phyloP scores from a whole-genome alignment of 352 stramenopile genomes.

The Pythium dissotocum region DNA sequence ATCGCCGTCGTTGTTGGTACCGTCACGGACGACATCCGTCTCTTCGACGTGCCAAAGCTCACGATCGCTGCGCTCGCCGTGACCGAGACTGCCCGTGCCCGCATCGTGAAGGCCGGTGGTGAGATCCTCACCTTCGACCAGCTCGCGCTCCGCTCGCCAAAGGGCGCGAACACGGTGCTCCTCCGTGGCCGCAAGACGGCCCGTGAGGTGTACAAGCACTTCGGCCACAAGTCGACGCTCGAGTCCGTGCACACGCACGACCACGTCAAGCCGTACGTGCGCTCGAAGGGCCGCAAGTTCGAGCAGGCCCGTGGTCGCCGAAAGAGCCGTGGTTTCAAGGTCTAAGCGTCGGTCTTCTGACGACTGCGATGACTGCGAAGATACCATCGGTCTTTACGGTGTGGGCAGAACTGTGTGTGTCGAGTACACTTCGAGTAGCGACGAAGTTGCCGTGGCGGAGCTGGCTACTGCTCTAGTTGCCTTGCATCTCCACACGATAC shows the following conservation, averaged over 20 bases:
- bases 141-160: slow-evolving; percentile 96
- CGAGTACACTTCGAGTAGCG: slow-evolving; percentile 25
- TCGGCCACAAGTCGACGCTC: slow-evolving; percentile 97
- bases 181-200: slow-evolving; percentile 97
- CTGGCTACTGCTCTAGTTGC: slow-evolving; percentile 1
- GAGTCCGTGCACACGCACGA: slow-evolving; percentile 98
- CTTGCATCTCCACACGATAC: slow-evolving; percentile 9
- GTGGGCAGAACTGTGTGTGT: slow-evolving; percentile 19
- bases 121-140: slow-evolving; percentile 99
- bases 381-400: slow-evolving; percentile 26
- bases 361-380: slow-evolving; percentile 19
- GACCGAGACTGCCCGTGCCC: slow-evolving; percentile 96
- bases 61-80: slow-evolving; percentile 97
- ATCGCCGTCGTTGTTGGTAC: slow-evolving; percentile 98
- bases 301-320: slow-evolving; percentile 99
- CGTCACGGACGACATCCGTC: slow-evolving; percentile 99
- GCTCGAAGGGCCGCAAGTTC: slow-evolving; percentile 99
- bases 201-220: slow-evolving; percentile 98
- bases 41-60: slow-evolving; percentile 96
- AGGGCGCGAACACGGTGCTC: slow-evolving; percentile 98
- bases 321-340: slow-evolving; percentile 99
- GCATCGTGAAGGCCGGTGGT: slow-evolving; percentile 97
- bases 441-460: slow-evolving; percentile 21
- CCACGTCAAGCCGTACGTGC: slow-evolving; percentile 98
- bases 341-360: slow-evolving; percentile 81